phyloP scores from a whole-genome alignment of 2,329 filamentous ascomycete species.

The Cercospora sp. region DNA sequence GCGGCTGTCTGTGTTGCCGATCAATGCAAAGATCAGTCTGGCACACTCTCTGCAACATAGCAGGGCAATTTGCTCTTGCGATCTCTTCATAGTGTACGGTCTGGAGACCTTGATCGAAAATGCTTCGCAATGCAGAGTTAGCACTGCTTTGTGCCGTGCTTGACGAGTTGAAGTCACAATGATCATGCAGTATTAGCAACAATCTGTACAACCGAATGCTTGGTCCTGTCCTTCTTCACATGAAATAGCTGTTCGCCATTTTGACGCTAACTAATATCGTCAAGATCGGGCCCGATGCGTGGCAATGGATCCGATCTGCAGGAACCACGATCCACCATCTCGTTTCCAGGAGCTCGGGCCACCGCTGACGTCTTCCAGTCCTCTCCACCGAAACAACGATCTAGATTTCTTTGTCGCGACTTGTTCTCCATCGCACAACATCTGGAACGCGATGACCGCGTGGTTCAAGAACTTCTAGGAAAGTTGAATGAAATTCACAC shows the following conservation, averaged over 20 bases:
- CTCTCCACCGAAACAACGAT: neutral
- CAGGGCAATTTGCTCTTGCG: neutral
- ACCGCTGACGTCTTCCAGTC: constrained; percentile 3
- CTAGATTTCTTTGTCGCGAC: constrained; percentile 1
- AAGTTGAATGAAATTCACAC: neutral
- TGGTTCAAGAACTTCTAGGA: neutral
- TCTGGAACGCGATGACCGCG: neutral
- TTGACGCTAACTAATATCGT: neutral
- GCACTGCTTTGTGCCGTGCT: too few species aligned
- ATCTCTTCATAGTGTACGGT: neutral
- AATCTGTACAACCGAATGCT: neutral
- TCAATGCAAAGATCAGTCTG: too few species aligned
- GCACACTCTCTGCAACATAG: neutral
- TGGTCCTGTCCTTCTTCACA: neutral
- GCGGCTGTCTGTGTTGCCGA: too few species aligned
- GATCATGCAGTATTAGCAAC: too few species aligned
- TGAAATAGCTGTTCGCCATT: neutral
- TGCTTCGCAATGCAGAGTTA: too few species aligned
- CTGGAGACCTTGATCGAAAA: too few species aligned
- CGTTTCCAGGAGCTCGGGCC: neutral
- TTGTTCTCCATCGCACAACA: neutral
- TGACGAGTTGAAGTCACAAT: too few species aligned
- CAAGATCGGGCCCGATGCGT: constrained; percentile 1
- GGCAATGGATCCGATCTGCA: constrained; percentile 4
- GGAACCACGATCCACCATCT: constrained; percentile 10